phyloP scores from a whole-genome alignment of 306 rosid genomes.

The Mimosa bimucronata region DNA sequence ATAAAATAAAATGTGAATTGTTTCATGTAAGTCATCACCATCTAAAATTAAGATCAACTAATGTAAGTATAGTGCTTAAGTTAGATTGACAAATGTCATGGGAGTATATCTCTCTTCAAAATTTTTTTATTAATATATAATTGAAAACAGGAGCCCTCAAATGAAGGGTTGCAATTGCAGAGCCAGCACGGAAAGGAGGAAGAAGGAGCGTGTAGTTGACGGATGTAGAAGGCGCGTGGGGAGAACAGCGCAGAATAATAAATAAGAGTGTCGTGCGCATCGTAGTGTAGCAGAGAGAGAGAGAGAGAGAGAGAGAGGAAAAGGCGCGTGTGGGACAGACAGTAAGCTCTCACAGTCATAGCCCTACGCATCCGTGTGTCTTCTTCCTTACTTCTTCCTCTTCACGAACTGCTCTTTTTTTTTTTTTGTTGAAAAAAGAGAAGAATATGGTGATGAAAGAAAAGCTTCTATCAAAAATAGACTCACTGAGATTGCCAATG shows the following conservation, averaged over 20 bases:
- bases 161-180: neutral
- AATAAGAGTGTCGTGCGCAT: neutral
- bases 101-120: too few species aligned
- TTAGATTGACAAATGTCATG: too few species aligned
- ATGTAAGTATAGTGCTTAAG: too few species aligned
- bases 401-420: constrained; percentile 36
- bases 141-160: too few species aligned
- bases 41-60: too few species aligned
- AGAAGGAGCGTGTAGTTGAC: neutral
- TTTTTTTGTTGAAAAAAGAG: too few species aligned
- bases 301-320: neutral
- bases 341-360: neutral
- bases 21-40: too few species aligned
- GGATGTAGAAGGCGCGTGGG: neutral
- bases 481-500: constrained; percentile 20
- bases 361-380: constrained; percentile 39
- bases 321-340: constrained; percentile 36
- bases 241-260: neutral
- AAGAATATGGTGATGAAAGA: too few species aligned
- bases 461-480: too few species aligned
- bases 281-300: neutral
- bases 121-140: too few species aligned
- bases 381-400: neutral
- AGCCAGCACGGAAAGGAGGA: neutral
- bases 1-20: too few species aligned